Evolutionary conservation across 164 flowering plant genomes (phyloP).

Genomic region (Aristolochia fimbriata): DNA sequence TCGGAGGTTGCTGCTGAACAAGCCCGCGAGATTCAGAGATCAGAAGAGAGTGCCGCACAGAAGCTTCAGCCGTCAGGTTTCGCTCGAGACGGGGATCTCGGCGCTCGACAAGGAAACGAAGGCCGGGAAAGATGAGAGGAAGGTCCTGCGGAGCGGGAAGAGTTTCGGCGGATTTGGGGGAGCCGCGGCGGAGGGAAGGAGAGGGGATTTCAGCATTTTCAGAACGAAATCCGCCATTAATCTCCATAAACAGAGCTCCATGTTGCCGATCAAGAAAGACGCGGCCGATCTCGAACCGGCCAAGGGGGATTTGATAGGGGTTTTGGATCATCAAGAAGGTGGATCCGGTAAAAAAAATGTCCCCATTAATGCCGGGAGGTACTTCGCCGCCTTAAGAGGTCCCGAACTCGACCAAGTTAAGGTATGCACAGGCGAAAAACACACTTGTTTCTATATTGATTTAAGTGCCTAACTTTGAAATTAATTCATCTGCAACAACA

Average conservation of each 20-base stretch:
- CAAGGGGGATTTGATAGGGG: constrained; percentile 17
- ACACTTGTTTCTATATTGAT: too few species aligned
- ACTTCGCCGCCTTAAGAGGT: constrained; percentile 90
- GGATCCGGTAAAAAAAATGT: constrained; percentile 42
- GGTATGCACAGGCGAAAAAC: too few species aligned
- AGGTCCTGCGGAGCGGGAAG: constrained; percentile 51
- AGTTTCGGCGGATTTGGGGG: constrained; percentile 59
- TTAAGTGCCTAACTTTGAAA: background rate
- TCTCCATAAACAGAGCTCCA: constrained; percentile 49
- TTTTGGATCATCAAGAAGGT: constrained; percentile 22
- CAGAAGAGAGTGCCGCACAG: constrained; percentile 22
- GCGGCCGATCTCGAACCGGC: constrained; percentile 28
- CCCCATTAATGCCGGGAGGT: constrained; percentile 69
- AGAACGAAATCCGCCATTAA: constrained; percentile 53
- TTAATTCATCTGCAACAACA: background rate
- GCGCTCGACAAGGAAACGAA: constrained; percentile 39
- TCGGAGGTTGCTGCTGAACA: constrained; percentile 4
- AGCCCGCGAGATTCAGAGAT: constrained; percentile 20
- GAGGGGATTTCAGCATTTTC: constrained; percentile 73
- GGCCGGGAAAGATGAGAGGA: constrained; percentile 27
- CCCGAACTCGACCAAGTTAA: constrained; percentile 94
- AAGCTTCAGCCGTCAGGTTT: constrained; percentile 67
- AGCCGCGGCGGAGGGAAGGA: constrained; percentile 39
- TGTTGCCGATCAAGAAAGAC: constrained; percentile 37
- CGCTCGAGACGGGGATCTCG: constrained; percentile 86